Base-by-base conservation (phyloP, 176 grass and related monocot genomes). In the Musa itinerans region DNA sequence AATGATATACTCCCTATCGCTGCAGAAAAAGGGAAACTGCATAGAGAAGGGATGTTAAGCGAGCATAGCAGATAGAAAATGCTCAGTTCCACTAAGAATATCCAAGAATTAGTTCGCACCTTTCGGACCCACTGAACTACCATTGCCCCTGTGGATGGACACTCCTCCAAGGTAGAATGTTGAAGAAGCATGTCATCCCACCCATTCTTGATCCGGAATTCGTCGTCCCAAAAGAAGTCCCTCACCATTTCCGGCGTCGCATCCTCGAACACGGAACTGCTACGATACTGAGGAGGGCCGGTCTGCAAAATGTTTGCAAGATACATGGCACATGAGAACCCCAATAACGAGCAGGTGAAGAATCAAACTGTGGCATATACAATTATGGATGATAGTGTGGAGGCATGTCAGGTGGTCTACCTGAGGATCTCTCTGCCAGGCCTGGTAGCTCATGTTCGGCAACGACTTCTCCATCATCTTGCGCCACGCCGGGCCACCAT, bases 161-260 rank as follows among this genome's bases (percentile, higher is more conserved):
- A 94, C 65, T 91, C 88, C 81, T 94, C 83, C 69, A 99, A 20
- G 3, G 71, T 89, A 23, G 93, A 81, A 11, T 92, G 76, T 23
- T 95, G 49, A 74, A 99, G 88, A 19, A 99, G 91, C 96, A 99
- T 95, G 64, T 99, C 86, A 12, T 99, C 96, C 88, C 89, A 99
- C 0, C 70, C 71, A 81, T 92, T 99, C 48, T 83, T 92, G 5
- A 72, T 85, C 75, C 96, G 83, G 79, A 99, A 99, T 22, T 99
- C 91, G 14, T 99, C 96, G 2, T 99, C 96, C 96, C 96, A 92
- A 80, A 99, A 99, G 86, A 99, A 95, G 78, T 95, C 96, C 76
- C 86, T 83, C 2, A 99, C 84, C 10, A 86, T 79, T 53, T 95
- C 96, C 14, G 96, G 84, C 0, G 83, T 86, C 0, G 91, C 76